Percentiles rank a stretch among this genome's conserved stretches.
These are phyloP conservation scores for Pleomassaria siparia DNA, from an alignment of 2,329 filamentous ascomycete species.

Conservation along the genomic window DNA sequence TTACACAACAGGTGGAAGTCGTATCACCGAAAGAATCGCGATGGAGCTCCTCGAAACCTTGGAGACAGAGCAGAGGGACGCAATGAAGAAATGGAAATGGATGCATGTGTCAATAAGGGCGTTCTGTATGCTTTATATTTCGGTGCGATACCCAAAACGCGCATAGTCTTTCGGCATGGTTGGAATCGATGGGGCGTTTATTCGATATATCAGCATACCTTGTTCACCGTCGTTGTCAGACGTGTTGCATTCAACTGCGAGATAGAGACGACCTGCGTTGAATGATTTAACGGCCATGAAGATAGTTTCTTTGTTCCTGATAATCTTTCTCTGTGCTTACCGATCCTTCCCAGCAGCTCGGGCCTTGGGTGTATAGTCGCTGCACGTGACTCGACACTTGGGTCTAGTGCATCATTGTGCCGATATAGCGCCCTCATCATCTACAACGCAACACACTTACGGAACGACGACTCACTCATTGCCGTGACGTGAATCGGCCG, in stretches of 20 bases:
- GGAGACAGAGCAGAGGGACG: neutral
- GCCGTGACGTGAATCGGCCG: neutral
- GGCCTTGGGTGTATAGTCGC: no score
- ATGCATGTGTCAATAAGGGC: neutral
- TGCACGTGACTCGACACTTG: no score
- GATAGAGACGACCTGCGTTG: neutral
- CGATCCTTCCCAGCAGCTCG: no score
- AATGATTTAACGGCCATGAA: neutral
- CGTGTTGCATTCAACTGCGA: neutral
- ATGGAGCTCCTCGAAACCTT: conserved; percentile 5
- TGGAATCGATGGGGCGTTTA: neutral
- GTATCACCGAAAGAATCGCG: conserved; percentile 11
- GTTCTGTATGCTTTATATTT: neutral
- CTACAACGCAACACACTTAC: no score
- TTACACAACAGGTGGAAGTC: conserved; percentile 10
- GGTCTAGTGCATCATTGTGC: no score
- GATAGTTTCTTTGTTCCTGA: neutral
- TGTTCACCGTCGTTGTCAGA: neutral
- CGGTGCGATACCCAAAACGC: neutral
- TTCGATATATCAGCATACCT: neutral
- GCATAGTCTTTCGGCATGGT: neutral
- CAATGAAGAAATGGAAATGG: neutral
- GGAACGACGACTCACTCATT: no score
- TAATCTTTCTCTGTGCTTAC: neutral
- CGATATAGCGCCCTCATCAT: no score